Percentiles rank a stretch among this genome's conserved stretches.
phyloP scores from a whole-genome alignment of 2,329 filamentous ascomycete species.

The Diaporthe sp. region DNA sequence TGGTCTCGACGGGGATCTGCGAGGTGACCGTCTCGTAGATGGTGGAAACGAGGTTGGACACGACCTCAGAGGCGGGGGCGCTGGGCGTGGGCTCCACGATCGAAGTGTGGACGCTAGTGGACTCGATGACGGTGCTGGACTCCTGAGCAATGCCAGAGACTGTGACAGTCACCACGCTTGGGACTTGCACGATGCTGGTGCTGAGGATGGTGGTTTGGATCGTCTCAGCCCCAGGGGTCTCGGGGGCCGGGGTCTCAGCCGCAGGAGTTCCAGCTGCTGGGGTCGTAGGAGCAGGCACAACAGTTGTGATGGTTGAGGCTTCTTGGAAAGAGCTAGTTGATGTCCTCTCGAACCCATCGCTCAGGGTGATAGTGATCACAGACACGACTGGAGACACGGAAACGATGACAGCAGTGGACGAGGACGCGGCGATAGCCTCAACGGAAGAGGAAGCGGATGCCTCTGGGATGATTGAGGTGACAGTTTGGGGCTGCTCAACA shows the following conservation, averaged over 20 bases:
- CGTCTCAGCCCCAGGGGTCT: not conserved
- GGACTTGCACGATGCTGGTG: conserved; percentile 34
- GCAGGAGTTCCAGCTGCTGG: conserved; percentile 4
- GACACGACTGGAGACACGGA: conserved; percentile 30
- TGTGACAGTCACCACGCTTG: conserved; percentile 31
- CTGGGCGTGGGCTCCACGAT: conserved; percentile 1
- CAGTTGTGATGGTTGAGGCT: conserved; percentile 27
- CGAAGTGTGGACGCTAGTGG: conserved; percentile 29
- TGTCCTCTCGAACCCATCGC: conserved; percentile 30
- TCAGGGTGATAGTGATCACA: conserved; percentile 33
- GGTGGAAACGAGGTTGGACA: conserved; percentile 19
- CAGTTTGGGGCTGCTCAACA: conserved; percentile 5
- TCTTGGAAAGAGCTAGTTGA: conserved; percentile 32
- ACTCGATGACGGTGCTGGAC: conserved; percentile 30
- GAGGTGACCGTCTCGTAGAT: conserved; percentile 28
- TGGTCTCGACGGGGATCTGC: conserved; percentile 35
- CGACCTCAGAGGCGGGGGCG: not conserved
- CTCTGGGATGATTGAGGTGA: not conserved
- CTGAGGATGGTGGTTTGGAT: conserved; percentile 14
- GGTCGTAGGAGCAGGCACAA: not conserved
- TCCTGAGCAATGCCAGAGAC: conserved; percentile 28
- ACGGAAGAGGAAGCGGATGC: conserved; percentile 15
- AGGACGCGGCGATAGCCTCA: conserved; percentile 9
- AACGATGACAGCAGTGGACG: conserved; percentile 20
- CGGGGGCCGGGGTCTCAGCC: not conserved